Conservation (phyloP, 306 rosid species). For the Pterocarpus macrocarpus region DNA sequence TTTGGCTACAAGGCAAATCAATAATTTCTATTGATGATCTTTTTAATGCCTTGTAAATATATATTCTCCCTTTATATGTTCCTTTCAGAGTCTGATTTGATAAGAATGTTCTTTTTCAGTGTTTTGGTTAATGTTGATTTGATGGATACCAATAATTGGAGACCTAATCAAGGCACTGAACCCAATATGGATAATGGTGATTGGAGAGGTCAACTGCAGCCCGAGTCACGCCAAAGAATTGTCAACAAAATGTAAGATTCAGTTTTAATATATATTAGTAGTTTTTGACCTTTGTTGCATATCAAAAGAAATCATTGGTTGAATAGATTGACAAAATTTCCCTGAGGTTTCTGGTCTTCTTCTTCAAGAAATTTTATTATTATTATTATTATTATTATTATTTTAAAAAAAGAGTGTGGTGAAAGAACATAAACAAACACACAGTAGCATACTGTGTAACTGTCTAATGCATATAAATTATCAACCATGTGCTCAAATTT, state of each 20-base stretch:
- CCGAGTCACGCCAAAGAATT: slow-evolving; percentile 63
- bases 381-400: no score
- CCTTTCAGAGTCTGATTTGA: slow-evolving; percentile 35
- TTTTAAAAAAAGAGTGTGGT: neutral
- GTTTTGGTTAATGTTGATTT: slow-evolving; percentile 35
- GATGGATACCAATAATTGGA: slow-evolving; percentile 62
- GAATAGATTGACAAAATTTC: neutral
- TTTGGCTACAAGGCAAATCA: slow-evolving; percentile 21
- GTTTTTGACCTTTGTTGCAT: neutral
- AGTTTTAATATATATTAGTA: slow-evolving; percentile 33
- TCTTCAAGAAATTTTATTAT: neutral
- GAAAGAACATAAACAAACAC: slow-evolving; percentile 25
- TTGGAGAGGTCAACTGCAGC: slow-evolving; percentile 57
- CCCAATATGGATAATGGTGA: slow-evolving; percentile 55
- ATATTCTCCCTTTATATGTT: neutral
- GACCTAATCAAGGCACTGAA: slow-evolving; percentile 56
- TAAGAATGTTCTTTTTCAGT: neutral
- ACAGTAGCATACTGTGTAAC: slow-evolving; percentile 2
- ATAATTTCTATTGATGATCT: slow-evolving; percentile 20
- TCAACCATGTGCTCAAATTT: slow-evolving; percentile 21
- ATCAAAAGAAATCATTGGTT: slow-evolving; percentile 27
- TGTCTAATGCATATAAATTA: neutral
- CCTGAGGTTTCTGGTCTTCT: neutral
- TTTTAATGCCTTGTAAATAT: slow-evolving; percentile 7
- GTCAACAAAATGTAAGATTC: slow-evolving; percentile 62